phyloP scores from a whole-genome alignment of 139 green algal species.

The Penium margaritaceum region DNA sequence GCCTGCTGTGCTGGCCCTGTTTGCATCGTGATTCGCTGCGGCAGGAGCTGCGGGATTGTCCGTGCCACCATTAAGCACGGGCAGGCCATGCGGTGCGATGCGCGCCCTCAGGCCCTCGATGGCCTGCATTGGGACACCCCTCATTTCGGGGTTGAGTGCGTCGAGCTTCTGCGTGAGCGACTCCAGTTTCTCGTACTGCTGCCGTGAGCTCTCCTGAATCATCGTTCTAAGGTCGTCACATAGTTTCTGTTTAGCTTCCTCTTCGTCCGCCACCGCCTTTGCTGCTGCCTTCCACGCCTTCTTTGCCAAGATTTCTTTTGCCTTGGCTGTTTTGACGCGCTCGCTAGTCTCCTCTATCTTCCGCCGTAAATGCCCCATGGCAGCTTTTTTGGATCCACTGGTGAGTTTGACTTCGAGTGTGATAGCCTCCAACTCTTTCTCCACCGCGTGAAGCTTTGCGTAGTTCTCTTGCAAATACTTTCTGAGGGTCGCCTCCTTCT shows the following conservation, averaged over 20 bases:
- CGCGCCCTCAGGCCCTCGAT: slow-evolving; percentile 10
- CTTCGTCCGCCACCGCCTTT: slow-evolving; percentile 10
- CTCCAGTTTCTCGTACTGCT: slow-evolving; percentile 14
- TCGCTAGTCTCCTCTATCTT: slow-evolving; percentile 18
- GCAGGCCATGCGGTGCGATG: slow-evolving; percentile 13
- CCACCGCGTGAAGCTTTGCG: slow-evolving; percentile 18
- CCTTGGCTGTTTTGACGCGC: slow-evolving; percentile 15
- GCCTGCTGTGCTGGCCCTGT: too few relatives aligned
- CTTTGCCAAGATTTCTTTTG: neutral
- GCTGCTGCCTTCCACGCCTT: slow-evolving; percentile 1
- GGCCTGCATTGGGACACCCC: neutral
- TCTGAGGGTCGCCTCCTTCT: slow-evolving; percentile 3
- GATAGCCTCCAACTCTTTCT: slow-evolving; percentile 9
- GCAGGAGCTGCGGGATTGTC: too few relatives aligned
- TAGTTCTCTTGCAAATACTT: slow-evolving; percentile 18
- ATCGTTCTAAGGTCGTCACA: slow-evolving; percentile 9
- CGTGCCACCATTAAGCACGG: too few relatives aligned
- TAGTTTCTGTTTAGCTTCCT: slow-evolving; percentile 4
- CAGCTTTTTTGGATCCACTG: slow-evolving; percentile 20
- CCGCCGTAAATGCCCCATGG: slow-evolving; percentile 5
- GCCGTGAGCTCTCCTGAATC: slow-evolving; percentile 18
- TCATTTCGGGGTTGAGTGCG: slow-evolving; percentile 18
- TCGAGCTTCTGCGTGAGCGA: slow-evolving; percentile 19
- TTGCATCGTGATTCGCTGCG: too few relatives aligned
- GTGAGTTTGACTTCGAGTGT: slow-evolving; percentile 26